phyloP scores from a whole-genome alignment of 2,329 filamentous ascomycete species.

The Paraphaeosphaeria minitans region DNA sequence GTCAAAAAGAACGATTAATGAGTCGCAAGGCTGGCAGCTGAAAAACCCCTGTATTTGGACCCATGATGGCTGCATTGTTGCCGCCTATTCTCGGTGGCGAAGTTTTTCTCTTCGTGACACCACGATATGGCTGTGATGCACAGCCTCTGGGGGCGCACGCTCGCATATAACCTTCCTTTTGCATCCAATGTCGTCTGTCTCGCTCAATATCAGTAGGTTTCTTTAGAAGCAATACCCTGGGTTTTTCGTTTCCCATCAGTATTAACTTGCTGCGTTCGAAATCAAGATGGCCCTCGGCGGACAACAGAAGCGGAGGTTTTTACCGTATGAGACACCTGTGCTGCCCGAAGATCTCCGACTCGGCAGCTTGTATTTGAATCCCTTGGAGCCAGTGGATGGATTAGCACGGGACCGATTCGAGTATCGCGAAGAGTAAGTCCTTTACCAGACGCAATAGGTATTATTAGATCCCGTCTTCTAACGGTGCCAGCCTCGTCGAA shows the following conservation, averaged over 20 bases:
- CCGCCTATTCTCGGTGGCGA: conserved; percentile 9
- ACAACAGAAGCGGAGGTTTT: conserved; percentile 14
- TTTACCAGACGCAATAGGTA: neutral
- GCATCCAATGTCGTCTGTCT: neutral
- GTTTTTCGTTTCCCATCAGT: neutral
- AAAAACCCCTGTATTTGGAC: neutral
- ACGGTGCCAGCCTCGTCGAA: neutral
- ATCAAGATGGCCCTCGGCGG: conserved; percentile 2
- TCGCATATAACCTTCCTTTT: neutral
- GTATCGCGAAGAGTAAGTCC: conserved; percentile 12
- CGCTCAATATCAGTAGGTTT: neutral
- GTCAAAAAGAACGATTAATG: neutral
- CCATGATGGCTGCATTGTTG: neutral
- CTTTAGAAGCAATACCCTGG: no score
- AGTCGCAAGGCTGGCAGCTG: neutral
- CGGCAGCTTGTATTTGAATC: conserved; percentile 15
- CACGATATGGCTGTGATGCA: neutral
- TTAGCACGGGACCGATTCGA: conserved; percentile 12
- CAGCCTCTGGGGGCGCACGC: neutral
- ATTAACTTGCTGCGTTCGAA: no score
- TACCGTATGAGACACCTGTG: conserved; percentile 12
- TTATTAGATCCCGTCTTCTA: neutral
- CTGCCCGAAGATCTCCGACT: conserved; percentile 13
- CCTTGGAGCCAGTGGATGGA: conserved; percentile 13
- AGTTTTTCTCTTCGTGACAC: neutral